Conservation (phyloP, 345 rosid genomes). For the Eucalyptus tenuipes region DNA sequence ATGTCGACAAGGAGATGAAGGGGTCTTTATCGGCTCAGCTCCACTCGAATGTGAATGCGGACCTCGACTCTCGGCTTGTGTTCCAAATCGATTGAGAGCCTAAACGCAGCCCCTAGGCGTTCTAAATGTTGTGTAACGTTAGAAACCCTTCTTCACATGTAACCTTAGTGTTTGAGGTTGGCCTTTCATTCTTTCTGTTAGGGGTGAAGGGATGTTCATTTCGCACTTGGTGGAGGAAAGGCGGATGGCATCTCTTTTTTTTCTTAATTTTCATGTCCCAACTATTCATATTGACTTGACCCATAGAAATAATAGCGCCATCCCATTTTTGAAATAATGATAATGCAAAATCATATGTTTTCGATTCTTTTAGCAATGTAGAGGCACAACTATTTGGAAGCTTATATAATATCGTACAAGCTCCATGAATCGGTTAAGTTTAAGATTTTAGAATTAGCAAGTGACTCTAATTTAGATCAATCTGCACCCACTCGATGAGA, state of each 20-base stretch:
- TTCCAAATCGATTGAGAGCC: conserved; percentile 91
- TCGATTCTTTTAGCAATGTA: not conserved
- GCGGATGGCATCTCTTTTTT: not conserved
- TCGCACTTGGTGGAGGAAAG: not conserved
- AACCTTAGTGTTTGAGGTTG: not conserved
- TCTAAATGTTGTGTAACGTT: conserved; percentile 66
- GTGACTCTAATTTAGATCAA: rapidly evolving
- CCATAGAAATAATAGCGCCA: not conserved
- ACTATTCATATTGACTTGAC: rapidly evolving
- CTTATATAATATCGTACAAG: not conserved
- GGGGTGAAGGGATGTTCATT: not conserved
- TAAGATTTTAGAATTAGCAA: not conserved
- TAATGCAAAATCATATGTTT: not conserved
- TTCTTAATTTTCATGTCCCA: not conserved
- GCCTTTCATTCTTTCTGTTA: not conserved
- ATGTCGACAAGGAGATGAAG: conserved; percentile 42
- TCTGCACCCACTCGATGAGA: rapidly evolving
- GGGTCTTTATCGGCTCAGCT: conserved; percentile 35
- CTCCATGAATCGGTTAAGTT: not conserved
- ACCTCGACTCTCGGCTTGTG: conserved; percentile 78
- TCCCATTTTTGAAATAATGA: not conserved
- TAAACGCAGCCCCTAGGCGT: conserved; percentile 68
- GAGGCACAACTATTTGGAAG: rapidly evolving
- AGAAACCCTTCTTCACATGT: conserved; percentile 42
- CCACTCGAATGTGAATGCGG: conserved; percentile 60